Evolutionary conservation across 2,329 filamentous ascomycete genomes (phyloP), one percentile per base, ranked within the genome.

Genomic region (Botryotinia convoluta): DNA sequence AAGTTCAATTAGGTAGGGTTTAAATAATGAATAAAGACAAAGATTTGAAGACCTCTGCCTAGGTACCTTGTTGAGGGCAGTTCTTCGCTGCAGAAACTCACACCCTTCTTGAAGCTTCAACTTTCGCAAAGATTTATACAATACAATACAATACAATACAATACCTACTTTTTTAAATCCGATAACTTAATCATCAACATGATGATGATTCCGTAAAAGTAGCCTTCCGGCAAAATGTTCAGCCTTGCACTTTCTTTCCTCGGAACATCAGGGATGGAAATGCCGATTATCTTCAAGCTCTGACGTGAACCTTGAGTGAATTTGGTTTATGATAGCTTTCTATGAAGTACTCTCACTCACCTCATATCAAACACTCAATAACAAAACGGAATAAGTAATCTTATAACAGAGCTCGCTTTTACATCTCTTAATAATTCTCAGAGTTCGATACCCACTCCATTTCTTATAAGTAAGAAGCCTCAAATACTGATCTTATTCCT

Each of bases 231-330:
- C 45, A 67, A 14, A 32, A 68, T 69, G 18, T 44, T 69, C 65
- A 69, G 65, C 65, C 65, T 69, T 57, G 65, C 48, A n/a, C 44
- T 39, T 63, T 51, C 35, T 16, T 32, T 16, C 57, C 42, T 71
- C 59, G 69, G 69, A 51, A 71, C 7, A 44, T 32, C 69, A 64
- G 44, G 69, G 59, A 14, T 71, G 4, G 7, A 48, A 51, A 37
- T 16, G 18, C 68, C 45, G 64, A 54, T 32, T 39, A 20, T 48
- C 63, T 65, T 45, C 42, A 37, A 67, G 64, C 39, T 45, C n/a
- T 32, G 48, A 57, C 51, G 48, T 37, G 44, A 65, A 61, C 59
- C 59, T 61, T 61, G 35, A 67, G 37, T 69, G 51, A 59, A 32
- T 32, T 14, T 51, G 48, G 8, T 60, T 45, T 26, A 20, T 5